These are phyloP conservation scores for Periconia sp. DNA, from an alignment of 2,329 filamentous ascomycete species.

Conservation along the genomic window DNA sequence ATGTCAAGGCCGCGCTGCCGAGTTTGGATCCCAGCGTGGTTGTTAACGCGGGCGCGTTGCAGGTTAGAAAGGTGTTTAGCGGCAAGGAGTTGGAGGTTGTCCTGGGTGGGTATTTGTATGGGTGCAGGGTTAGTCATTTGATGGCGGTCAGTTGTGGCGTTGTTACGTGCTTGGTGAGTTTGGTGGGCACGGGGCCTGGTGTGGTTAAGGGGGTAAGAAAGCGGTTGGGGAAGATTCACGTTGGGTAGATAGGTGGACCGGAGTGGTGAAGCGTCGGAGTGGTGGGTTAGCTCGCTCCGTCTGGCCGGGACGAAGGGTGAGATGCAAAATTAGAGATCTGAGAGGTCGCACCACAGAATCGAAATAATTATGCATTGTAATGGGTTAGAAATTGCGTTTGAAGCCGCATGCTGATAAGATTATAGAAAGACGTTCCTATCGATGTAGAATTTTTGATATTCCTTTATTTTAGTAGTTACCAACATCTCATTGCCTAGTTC, in stretches of 20 bases:
- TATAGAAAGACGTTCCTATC: too few species aligned
- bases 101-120: constrained; percentile 16
- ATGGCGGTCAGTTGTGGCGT: constrained; percentile 12
- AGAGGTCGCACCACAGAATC: too few species aligned
- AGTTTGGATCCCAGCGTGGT: constrained; percentile 34
- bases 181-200: not conserved
- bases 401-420: too few species aligned
- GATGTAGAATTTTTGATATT: too few species aligned
- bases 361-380: too few species aligned
- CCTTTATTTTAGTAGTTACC: too few species aligned
- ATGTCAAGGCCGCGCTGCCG: constrained; percentile 34
- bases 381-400: too few species aligned
- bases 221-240: constrained; percentile 2
- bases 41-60: constrained; percentile 45
- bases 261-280: too few species aligned
- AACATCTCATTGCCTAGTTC: too few species aligned
- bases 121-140: constrained; percentile 14
- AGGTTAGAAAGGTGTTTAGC: constrained; percentile 37
- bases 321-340: too few species aligned
- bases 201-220: constrained; percentile 1
- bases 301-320: too few species aligned
- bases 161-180: constrained; percentile 6
- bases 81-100: constrained; percentile 11
- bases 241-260: not conserved
- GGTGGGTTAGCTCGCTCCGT: too few species aligned